phyloP scores from a whole-genome alignment of 2,329 filamentous ascomycete species.

The Fusarium ambrosium region DNA sequence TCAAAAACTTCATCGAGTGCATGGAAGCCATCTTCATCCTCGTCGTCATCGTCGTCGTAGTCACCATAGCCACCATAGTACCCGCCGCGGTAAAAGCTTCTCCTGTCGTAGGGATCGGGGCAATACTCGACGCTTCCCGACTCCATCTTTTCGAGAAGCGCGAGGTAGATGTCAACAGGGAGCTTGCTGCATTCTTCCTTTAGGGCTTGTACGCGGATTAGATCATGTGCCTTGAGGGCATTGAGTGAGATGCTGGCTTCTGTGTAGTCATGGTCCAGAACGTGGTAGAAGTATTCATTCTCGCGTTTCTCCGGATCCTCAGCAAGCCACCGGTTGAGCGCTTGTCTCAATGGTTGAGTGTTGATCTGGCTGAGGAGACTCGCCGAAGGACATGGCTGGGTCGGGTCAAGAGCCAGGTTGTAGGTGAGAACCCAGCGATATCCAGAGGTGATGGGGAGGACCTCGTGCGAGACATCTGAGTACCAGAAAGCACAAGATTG shows the following conservation, averaged over 20 bases:
- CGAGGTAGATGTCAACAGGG: slow-evolving; percentile 51
- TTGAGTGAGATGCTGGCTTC: slow-evolving; percentile 49
- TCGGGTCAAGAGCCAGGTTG: slow-evolving; percentile 56
- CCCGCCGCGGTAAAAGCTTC: neutral
- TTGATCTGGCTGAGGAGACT: slow-evolving; percentile 10
- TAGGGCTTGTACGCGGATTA: slow-evolving; percentile 44
- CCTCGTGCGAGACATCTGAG: slow-evolving; percentile 65
- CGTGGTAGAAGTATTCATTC: slow-evolving; percentile 44
- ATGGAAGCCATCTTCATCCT: slow-evolving; percentile 22
- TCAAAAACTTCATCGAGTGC: slow-evolving; percentile 30
- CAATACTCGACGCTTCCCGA: slow-evolving; percentile 27
- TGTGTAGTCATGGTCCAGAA: slow-evolving; percentile 53
- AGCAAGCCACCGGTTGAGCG: slow-evolving; percentile 48
- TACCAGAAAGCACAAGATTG: slow-evolving; percentile 57
- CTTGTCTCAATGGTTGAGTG: slow-evolving; percentile 28
- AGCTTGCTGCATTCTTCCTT: slow-evolving; percentile 41
- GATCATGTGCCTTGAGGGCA: slow-evolving; percentile 48
- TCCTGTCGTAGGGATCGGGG: neutral
- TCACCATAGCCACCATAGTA: neutral
- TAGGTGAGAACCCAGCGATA: slow-evolving; percentile 66
- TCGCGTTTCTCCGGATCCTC: neutral
- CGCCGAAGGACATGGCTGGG: slow-evolving; percentile 40
- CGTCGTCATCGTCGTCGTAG: neutral
- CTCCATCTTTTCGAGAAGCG: slow-evolving; percentile 49
- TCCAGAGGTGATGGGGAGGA: slow-evolving; percentile 61